These are phyloP conservation scores for Ceratocystis ficicola DNA, from an alignment of 2,329 filamentous ascomycete species.

Conservation along the genomic window DNA sequence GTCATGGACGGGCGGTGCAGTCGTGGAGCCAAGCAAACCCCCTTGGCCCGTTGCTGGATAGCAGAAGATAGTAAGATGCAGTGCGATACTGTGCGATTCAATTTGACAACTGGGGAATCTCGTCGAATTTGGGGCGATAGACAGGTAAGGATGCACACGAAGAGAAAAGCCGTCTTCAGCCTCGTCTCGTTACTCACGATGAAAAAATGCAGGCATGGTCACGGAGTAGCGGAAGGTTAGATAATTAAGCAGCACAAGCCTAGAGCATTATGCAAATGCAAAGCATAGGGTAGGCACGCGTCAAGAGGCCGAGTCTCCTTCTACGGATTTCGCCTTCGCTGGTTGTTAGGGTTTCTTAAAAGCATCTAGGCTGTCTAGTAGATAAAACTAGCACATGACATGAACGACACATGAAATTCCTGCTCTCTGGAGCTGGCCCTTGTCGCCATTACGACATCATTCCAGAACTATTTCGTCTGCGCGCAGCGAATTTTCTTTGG, in stretches of 20 bases:
- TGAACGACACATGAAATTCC: neutral
- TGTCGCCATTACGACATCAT: conserved; percentile 1
- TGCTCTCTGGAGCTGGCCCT: neutral
- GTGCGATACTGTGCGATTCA: too few species aligned
- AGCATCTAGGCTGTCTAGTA: neutral
- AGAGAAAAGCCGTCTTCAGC: neutral
- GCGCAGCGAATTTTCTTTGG: neutral
- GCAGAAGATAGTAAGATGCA: too few species aligned
- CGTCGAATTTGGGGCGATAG: neutral
- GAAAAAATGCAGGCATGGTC: neutral
- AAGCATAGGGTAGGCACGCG: neutral
- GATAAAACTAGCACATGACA: neutral
- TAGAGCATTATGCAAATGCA: neutral
- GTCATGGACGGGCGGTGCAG: neutral
- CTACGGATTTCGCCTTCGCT: conserved; percentile 3
- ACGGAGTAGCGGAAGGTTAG: neutral
- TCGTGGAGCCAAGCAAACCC: neutral
- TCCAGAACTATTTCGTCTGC: neutral
- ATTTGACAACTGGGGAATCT: neutral
- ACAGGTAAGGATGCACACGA: neutral
- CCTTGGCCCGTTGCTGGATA: too few species aligned
- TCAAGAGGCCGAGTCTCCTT: neutral
- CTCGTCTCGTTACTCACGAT: conserved; percentile 1
- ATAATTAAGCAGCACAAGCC: neutral
- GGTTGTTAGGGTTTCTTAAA: conserved; percentile 6